Conservation (phyloP, 106 monocot genomes). For the Phalaenopsis equestris region DNA sequence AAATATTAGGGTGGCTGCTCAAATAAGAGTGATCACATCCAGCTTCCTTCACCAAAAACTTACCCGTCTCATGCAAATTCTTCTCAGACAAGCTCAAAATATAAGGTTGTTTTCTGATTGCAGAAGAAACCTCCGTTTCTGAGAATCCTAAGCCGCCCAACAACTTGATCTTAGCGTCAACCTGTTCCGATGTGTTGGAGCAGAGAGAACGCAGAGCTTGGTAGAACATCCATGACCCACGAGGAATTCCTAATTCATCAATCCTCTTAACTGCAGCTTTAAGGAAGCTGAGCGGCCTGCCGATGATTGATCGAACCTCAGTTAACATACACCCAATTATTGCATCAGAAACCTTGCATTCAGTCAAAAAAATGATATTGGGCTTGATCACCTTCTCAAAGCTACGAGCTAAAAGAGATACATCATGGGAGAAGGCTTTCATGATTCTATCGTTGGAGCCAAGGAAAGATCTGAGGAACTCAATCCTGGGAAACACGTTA, state of each 20-base stretch:
- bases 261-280: not conserved
- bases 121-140: not conserved
- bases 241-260: constrained; percentile 2
- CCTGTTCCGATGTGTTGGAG: not conserved
- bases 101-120: not conserved
- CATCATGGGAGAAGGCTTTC: not conserved
- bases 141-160: constrained; percentile 5
- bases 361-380: constrained; percentile 9
- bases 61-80: not conserved
- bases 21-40: constrained; percentile 7
- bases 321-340: not conserved
- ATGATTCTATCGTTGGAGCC: not conserved
- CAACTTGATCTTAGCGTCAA: constrained; percentile 2
- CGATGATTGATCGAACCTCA: not conserved
- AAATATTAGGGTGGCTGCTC: constrained; percentile 1
- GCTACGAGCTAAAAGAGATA: not conserved
- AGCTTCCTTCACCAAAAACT: not conserved
- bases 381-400: constrained; percentile 6
- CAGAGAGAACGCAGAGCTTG: not conserved
- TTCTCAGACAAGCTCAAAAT: constrained; percentile 2
- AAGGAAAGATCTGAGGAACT: constrained; percentile 3
- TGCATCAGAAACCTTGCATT: constrained; percentile 6
- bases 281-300: not conserved
- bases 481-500: not conserved
- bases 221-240: constrained; percentile 4